Base-by-base conservation (phyloP, 1,139 yeast genomes). In the Yamadazyma jaroonii region DNA sequence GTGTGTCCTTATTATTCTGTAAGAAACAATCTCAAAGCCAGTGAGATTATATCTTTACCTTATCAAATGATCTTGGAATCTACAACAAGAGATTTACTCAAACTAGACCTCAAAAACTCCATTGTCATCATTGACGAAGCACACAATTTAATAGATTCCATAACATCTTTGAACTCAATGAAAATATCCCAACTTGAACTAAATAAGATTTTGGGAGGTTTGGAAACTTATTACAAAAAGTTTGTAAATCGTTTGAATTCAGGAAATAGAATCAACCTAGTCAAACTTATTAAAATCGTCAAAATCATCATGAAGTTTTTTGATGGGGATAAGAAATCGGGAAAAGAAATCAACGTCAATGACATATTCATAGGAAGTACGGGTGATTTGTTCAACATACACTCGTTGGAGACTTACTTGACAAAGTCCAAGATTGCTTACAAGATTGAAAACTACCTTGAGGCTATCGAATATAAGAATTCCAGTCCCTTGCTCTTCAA, bases 81-180 rank as follows among this genome's bases (percentile, higher is more conserved):
- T 27, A 66, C 77, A 3, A 74, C 95, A 0, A 67, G 97, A 49
- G 67, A 71, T 3, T 64, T 80, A 0, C 58, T 88, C 34, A 77
- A 79, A 1, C 56, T 90, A 5, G 71, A 81, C 34, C 54, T 90
- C 11, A 71, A 74, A 36, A 74, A 79, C 42, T 72, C 92, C 0
- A 74, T 90, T 6, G 77, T 92, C 1, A 75, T 92, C 3, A 82
- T 90, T 27, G 98, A 90, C 55, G 98, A 90, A 54, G 97, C 97
- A 0, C 98, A 90, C 55, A 90, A 90, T 54, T 63, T 90, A 29
- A 56, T 89, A 24, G 97, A 89, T 48, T 81, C 90, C 0, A 79
- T 90, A 4, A 76, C 83, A 1, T 66, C 85, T 1, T 64, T 90
- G 44, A 74, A 84, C 50, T 87, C 96, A 0, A 73, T 79, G 1